Base-by-base conservation (phyloP, 2,329 filamentous ascomycete species). In the Penicillium sp. region DNA sequence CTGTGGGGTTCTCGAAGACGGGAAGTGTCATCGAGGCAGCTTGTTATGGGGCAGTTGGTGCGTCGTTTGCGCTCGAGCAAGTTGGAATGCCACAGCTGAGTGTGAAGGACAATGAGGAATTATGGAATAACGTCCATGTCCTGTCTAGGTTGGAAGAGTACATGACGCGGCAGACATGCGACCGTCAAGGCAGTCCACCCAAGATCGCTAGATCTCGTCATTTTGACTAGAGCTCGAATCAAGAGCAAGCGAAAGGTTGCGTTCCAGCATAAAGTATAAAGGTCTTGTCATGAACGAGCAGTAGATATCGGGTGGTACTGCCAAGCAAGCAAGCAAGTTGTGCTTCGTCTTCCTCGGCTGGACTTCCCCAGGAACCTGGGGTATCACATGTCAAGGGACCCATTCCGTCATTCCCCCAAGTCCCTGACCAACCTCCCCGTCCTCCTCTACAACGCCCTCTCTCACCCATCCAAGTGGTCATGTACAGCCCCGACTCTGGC, bases 1-100 rank as follows among this genome's bases (percentile, higher is more conserved):
- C 68, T 3, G 56, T 73, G 14, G 68, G 70, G 4, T 69, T 72
- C 31, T 49, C 65, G 22, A 54, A 60, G 13, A 68, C 65, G 0
- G 40, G 31, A 7, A 58, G 68, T 61, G 27, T 64, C 1, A n/a
- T 65, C 1, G 49, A 70, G 22, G 70, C 73, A 5, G 67, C 67
- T n/a, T 69, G 64, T 40, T 68, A 72, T 47, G 75, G 71, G 1
- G 62, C 68, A 11, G 72, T 77, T 6, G 73, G 67, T 5, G 72
- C 72, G 6, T 75, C 72, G 9, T 74, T 74, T 64, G 69, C 69
- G 2, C 13, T 68, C 7, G 68, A 69, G 54, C 68, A 77, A 54
- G 69, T 75, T 4, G 72, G 73, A 0, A 59, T 71, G 44, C 70
- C 73, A 16, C 50, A 37, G 31, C 33, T 19, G 33, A 51, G 14